phyloP scores from a whole-genome alignment of 139 green algal species.

The Coccomyxa sp. region DNA sequence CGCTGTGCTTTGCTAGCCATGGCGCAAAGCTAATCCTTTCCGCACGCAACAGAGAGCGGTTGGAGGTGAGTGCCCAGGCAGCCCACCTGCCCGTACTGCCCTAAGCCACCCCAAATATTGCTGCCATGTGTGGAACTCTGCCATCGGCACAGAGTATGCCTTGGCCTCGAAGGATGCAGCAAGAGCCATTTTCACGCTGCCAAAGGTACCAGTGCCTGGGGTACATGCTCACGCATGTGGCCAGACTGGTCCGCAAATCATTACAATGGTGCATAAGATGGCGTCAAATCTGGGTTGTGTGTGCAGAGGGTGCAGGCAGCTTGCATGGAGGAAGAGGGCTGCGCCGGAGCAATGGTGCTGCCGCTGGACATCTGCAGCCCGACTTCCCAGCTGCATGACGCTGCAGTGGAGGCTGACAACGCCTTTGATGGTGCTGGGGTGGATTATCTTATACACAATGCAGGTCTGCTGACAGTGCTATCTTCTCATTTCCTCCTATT shows the following conservation, averaged over 20 bases:
- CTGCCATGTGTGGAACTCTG: too few species aligned
- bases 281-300: neutral
- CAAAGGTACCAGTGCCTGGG: too few species aligned
- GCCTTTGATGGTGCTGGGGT: conserved; percentile 56
- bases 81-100: too few species aligned
- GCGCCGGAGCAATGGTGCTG: conserved; percentile 36
- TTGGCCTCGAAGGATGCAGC: too few species aligned
- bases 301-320: conserved; percentile 36
- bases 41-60: conserved; percentile 44
- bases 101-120: too few species aligned
- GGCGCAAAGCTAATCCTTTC: conserved; percentile 70
- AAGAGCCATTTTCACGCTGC: too few species aligned
- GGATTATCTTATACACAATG: conserved; percentile 72
- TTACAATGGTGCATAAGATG: too few species aligned
- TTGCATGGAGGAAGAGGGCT: conserved; percentile 21
- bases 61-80: conserved; percentile 55
- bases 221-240: too few species aligned
- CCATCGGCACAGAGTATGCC: too few species aligned
- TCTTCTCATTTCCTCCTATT: neutral
- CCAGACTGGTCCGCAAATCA: too few species aligned
- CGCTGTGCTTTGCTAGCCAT: conserved; percentile 47
- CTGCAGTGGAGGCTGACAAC: conserved; percentile 33
- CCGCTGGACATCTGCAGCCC: conserved; percentile 57
- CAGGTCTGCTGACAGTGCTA: conserved; percentile 3
- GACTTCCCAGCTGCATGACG: conserved; percentile 25